Evolutionary conservation across 1,284 basidiomycete genomes (phyloP).

Genomic region (Rhizopogon hawkerae): DNA sequence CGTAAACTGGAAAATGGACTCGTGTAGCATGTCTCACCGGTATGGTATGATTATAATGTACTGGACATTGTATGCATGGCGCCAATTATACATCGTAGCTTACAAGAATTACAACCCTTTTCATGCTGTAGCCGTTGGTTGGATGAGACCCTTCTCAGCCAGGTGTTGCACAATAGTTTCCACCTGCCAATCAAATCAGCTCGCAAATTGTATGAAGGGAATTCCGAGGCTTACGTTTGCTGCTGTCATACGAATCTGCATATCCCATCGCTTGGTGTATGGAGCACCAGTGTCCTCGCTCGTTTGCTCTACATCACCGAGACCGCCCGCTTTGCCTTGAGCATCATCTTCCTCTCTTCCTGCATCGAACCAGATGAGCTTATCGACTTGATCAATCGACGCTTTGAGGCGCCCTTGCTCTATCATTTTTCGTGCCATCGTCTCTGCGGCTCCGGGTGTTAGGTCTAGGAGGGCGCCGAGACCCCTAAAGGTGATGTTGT

Average conservation of each 20-base stretch:
- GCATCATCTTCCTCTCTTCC: constrained; percentile 78
- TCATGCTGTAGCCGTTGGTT: constrained; percentile 26
- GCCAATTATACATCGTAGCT: constrained; percentile 3
- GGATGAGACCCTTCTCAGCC: constrained; percentile 58
- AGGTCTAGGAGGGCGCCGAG: constrained; percentile 80
- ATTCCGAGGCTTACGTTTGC: constrained; percentile 53
- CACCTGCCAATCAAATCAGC: constrained; percentile 38
- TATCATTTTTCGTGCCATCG: constrained; percentile 93
- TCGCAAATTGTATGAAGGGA: constrained; percentile 4
- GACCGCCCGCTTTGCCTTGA: constrained; percentile 84
- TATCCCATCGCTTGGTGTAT: constrained; percentile 88
- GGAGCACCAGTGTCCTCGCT: constrained; percentile 82
- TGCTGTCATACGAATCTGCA: constrained; percentile 77
- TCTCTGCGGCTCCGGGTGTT: constrained; percentile 83
- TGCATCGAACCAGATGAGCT: constrained; percentile 85
- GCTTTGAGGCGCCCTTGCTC: constrained; percentile 88
- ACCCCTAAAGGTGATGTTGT: constrained; percentile 88
- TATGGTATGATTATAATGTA: constrained; percentile 12
- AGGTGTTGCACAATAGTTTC: constrained; percentile 76
- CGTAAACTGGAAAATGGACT: constrained; percentile 38
- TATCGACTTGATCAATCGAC: constrained; percentile 90
- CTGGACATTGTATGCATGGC: constrained; percentile 13
- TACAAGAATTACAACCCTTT: constrained; percentile 5
- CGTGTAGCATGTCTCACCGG: constrained; percentile 8
- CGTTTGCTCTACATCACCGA: constrained; percentile 77